Conservation (phyloP, 2,329 filamentous ascomycete genomes). For the Pseudogymnoascus sp. region DNA sequence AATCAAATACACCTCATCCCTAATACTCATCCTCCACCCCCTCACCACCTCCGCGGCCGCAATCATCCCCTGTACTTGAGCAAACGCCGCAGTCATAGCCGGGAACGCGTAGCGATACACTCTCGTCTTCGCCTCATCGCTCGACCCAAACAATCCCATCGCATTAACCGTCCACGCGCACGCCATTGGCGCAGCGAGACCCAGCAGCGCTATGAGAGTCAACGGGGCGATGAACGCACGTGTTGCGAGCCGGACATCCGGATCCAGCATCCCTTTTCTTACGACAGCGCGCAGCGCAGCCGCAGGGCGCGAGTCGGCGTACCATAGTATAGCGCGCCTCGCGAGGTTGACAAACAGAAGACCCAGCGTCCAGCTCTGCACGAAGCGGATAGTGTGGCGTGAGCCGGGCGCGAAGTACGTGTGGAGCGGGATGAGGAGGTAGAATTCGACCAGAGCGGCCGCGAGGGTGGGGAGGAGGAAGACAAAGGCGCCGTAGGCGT, state of each 20-base stretch:
- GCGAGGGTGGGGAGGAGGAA: conserved; percentile 76
- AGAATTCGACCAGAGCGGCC: conserved; percentile 75
- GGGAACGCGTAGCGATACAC: conserved; percentile 69
- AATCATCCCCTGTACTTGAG: conserved; percentile 32
- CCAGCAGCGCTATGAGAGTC: conserved; percentile 48
- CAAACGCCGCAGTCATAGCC: conserved; percentile 30
- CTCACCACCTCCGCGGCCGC: conserved; percentile 55
- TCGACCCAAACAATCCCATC: conserved; percentile 28
- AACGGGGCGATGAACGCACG: conserved; percentile 79
- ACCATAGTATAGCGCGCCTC: conserved; percentile 52
- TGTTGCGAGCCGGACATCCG: conserved; percentile 71
- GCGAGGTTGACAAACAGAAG: conserved; percentile 82
- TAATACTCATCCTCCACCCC: conserved; percentile 71
- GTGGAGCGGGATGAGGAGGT: conserved; percentile 69
- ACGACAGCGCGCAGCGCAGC: conserved; percentile 67
- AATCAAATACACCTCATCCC: conserved; percentile 93
- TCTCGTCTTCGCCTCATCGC: conserved; percentile 23
- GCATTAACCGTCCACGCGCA: conserved; percentile 46
- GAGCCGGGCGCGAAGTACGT: conserved; percentile 29
- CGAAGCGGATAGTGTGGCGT: conserved; percentile 69
- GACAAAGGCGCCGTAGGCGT: conserved; percentile 66
- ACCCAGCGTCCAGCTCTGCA: conserved; percentile 91
- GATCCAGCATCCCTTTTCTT: conserved; percentile 66
- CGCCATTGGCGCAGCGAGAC: conserved; percentile 57
- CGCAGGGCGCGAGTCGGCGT: conserved; percentile 55